Conservation (phyloP, 139 green algal genomes). For the Micractinium conductrix region DNA sequence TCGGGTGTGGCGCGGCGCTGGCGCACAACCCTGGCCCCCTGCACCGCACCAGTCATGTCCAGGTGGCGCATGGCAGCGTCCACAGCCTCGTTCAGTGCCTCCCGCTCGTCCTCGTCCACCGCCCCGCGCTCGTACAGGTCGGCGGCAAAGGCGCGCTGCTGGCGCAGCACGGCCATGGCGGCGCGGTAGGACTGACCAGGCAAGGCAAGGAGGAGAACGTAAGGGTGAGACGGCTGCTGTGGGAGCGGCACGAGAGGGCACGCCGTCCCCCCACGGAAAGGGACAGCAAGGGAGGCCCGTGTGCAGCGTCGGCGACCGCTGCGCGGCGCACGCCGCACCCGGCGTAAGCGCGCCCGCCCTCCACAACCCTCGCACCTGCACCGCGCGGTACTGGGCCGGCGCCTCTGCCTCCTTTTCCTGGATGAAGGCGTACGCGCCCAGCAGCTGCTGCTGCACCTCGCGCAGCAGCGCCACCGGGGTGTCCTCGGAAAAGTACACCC, state of each 20-base stretch:
- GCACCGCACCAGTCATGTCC: conserved; percentile 12
- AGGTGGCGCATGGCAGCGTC: conserved; percentile 13
- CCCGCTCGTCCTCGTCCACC: conserved; percentile 6
- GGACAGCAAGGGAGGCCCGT: too few species aligned
- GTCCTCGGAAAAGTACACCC: conserved; percentile 10
- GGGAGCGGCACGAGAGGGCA: too few species aligned
- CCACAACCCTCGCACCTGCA: conserved; percentile 57
- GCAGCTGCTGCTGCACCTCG: conserved; percentile 46
- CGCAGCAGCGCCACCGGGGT: background rate
- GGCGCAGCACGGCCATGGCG: conserved; percentile 77
- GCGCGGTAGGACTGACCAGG: conserved; percentile 86
- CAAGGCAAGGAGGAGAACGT: too few species aligned
- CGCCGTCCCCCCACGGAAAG: too few species aligned
- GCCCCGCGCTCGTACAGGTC: conserved; percentile 61
- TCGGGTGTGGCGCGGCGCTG: too few species aligned
- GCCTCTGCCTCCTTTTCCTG: conserved; percentile 86
- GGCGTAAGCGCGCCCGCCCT: too few species aligned
- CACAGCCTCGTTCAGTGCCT: background rate
- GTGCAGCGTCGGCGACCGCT: too few species aligned
- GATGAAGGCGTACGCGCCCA: conserved; percentile 65
- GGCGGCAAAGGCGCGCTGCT: conserved; percentile 76
- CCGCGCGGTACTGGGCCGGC: conserved; percentile 78
- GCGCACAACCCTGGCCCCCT: too few species aligned
- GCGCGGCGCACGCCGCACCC: too few species aligned
- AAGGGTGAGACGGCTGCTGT: too few species aligned